Conservation (phyloP, 1,284 basidiomycete species). For the Cutaneotrichosporon sp. region DNA sequence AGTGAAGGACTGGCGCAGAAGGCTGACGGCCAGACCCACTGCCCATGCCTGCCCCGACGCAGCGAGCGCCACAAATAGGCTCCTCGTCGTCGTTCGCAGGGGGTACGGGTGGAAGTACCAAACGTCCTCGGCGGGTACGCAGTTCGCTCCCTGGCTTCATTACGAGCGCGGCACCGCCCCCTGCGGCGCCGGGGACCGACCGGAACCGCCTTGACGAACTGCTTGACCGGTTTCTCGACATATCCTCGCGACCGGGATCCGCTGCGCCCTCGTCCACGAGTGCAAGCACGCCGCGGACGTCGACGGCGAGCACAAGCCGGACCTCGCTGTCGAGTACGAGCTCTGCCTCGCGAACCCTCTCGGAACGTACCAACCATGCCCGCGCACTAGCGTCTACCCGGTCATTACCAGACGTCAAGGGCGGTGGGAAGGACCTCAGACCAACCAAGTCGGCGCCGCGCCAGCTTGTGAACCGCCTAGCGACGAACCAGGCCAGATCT, state of each 20-base stretch:
- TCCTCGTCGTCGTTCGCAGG: neutral
- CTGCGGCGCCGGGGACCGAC: neutral
- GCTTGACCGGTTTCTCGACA: constrained; percentile 11
- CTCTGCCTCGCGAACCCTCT: neutral
- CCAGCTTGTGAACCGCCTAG: neutral
- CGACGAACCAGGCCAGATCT: neutral
- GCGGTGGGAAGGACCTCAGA: neutral
- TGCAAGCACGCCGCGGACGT: neutral
- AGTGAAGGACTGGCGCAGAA: neutral
- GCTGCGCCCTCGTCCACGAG: neutral
- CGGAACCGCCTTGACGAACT: constrained; percentile 13
- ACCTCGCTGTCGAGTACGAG: neutral
- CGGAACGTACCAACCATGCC: neutral
- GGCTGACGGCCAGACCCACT: constrained; percentile 5
- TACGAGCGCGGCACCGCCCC: neutral
- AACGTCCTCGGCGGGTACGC: constrained; percentile 2
- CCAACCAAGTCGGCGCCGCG: constrained; percentile 1
- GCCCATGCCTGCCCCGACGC: constrained; percentile 13
- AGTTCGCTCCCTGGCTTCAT: neutral
- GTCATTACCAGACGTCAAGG: constrained; percentile 5
- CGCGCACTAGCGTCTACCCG: neutral
- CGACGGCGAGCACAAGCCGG: neutral
- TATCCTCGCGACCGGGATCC: constrained; percentile 1
- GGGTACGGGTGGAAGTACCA: neutral
- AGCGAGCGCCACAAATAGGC: constrained; percentile 7